Evolutionary conservation across 805 yeast species (phyloP).

Genomic region (Metschnikowia rubicola): DNA sequence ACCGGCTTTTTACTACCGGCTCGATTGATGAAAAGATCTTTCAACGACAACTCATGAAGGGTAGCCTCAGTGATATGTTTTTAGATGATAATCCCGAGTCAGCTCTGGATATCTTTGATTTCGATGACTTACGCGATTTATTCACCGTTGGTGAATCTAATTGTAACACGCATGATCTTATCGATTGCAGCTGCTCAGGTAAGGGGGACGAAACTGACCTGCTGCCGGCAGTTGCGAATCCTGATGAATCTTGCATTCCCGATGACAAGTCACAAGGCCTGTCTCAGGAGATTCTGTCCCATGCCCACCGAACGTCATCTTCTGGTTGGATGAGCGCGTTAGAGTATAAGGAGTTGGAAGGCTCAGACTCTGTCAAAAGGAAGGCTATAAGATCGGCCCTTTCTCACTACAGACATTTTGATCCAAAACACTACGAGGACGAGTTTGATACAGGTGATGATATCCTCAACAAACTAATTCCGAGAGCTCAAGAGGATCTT

Average conservation of each 20-base stretch:
- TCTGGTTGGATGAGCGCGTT: constrained; percentile 55
- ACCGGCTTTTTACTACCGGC: constrained; percentile 82
- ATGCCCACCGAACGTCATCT: constrained; percentile 6
- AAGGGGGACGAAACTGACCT: constrained; percentile 34
- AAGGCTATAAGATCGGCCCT: constrained; percentile 56
- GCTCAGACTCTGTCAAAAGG: constrained; percentile 27
- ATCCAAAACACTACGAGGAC: constrained; percentile 34
- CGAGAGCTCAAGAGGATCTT: constrained; percentile 10
- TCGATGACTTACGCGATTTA: constrained; percentile 66
- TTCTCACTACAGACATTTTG: constrained; percentile 58
- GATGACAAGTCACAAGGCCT: background rate
- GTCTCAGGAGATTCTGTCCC: background rate
- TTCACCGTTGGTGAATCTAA: constrained; percentile 55
- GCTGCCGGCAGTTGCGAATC: background rate
- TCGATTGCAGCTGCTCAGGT: constrained; percentile 62
- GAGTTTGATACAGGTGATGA: constrained; percentile 14
- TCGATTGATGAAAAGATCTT: constrained; percentile 91
- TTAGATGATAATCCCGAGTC: constrained; percentile 39
- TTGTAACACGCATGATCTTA: constrained; percentile 76
- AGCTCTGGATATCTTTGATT: constrained; percentile 64
- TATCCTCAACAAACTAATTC: constrained; percentile 9
- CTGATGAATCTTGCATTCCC: too few species aligned
- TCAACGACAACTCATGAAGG: constrained; percentile 86
- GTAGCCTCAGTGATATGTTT: constrained; percentile 71
- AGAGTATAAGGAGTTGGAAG: constrained; percentile 34